phyloP scores from a whole-genome alignment of 805 yeast species.

The Teunomyces lycoperdinae region DNA sequence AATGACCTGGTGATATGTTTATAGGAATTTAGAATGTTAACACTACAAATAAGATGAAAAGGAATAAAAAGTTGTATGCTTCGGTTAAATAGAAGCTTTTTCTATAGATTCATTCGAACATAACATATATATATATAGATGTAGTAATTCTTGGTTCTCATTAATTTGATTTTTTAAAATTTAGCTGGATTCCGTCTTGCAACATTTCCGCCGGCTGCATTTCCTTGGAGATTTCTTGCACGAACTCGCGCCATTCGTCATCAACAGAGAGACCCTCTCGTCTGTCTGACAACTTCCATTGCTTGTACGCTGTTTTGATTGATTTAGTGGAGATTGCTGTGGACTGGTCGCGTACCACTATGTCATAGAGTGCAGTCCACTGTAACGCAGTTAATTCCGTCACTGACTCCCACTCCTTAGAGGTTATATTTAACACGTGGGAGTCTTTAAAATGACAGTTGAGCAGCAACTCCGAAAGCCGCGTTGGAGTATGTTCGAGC shows the following conservation, averaged over 20 bases:
- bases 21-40: too few species aligned
- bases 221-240: neutral
- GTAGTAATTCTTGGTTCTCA: neutral
- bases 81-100: too few species aligned
- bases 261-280: conserved; percentile 3
- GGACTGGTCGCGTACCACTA: conserved; percentile 14
- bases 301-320: conserved; percentile 9
- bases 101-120: neutral
- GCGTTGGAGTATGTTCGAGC: neutral
- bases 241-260: neutral
- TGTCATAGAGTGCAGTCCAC: conserved; percentile 35
- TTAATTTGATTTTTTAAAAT: neutral
- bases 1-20: too few species aligned
- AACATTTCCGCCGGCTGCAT: neutral
- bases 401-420: neutral
- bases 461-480: neutral
- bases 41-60: too few species aligned
- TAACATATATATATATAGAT: neutral
- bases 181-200: neutral
- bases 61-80: too few species aligned
- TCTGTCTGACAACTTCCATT: conserved; percentile 2
- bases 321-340: conserved; percentile 1
- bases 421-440: conserved; percentile 2
- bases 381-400: conserved; percentile 24
- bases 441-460: neutral